Conservation (phyloP, 2,329 filamentous ascomycete genomes). For the Lachnellula suecica region DNA sequence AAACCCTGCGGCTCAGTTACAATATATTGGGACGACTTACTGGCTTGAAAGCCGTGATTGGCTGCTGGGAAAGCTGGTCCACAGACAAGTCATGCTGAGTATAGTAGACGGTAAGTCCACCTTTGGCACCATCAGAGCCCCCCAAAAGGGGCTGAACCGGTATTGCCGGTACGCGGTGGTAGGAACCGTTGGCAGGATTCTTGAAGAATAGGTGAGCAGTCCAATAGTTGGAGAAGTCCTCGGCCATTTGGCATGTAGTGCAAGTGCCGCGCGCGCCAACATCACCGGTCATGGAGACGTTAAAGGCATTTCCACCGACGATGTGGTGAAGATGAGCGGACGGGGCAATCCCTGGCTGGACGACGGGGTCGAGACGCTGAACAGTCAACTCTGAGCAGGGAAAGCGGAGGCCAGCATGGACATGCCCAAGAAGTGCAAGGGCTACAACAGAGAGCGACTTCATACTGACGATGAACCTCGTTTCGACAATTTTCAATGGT, state of each 20-base stretch:
- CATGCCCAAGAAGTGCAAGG: constrained; percentile 5
- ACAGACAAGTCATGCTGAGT: constrained; percentile 11
- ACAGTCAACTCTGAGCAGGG: constrained; percentile 17
- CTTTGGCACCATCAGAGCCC: constrained; percentile 12
- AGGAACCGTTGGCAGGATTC: constrained; percentile 18
- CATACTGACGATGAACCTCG: constrained; percentile 10
- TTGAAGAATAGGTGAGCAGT: constrained; percentile 27
- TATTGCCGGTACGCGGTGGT: constrained; percentile 12
- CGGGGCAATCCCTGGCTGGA: constrained; percentile 12
- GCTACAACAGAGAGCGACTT: constrained; percentile 11
- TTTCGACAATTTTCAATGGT: too few species aligned
- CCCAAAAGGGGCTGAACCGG: constrained; percentile 10
- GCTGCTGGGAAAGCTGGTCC: constrained; percentile 13
- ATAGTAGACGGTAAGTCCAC: constrained; percentile 21
- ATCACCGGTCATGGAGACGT: constrained; percentile 15
- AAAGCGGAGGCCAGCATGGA: constrained; percentile 16
- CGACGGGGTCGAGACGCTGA: constrained; percentile 19
- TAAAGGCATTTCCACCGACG: constrained; percentile 19
- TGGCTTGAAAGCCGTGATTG: constrained; percentile 16
- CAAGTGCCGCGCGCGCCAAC: constrained; percentile 14
- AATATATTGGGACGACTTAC: constrained; percentile 8
- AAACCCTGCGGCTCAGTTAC: neutral
- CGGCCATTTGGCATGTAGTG: constrained; percentile 20
- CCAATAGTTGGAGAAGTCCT: constrained; percentile 29
- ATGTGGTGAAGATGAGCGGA: constrained; percentile 20